Base-by-base conservation (phyloP, 2,329 filamentous ascomycete genomes). In the Sordariomycetes sp. region DNA sequence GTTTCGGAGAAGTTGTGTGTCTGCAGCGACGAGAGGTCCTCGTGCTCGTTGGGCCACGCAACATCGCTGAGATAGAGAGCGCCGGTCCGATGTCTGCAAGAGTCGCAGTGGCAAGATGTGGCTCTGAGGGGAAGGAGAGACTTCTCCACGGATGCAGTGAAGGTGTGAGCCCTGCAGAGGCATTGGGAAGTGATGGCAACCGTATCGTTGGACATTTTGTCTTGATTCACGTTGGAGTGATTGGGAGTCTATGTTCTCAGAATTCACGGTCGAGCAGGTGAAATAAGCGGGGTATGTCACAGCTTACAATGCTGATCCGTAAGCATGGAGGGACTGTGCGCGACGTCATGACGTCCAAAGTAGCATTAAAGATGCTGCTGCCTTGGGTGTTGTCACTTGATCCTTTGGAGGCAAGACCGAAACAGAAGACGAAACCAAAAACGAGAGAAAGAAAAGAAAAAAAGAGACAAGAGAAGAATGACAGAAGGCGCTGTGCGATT, bases 21-120 rank as follows among this genome's bases (percentile, higher is more conserved):
- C 53, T 64, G 61, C 17, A 78, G 65, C 2, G 60, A 53, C 1
- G 67, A 67, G 7, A 58, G 52, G 48, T 67, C 64, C 22, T 64
- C 60, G 7, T 59, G 59, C 52, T 65, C 62, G 45, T 67, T 67
- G 3, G 68, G 71, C 75, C 75, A 78, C 2, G 57, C 35, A 1
- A 65, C 56, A n/a, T 64, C 64, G 24, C 63, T 64, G 22, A 64
- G 67, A 64, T 75, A 74, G 24, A 77, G 64, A 5, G 64, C 69
- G 24, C 77, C 76, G 0, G 72, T 74, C 2, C 66, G 39, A 57
- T 73, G 75, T 1, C 76, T 71, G 62, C 77, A 80, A 2, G 76
- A 78, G 20, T 65, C 65, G 66, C 77, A 80, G 65, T 80, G 76
- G 62, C 77, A 80, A 57, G 66, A 67, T 6, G 64, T 63, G 0